Base-by-base conservation (phyloP, 2,329 filamentous ascomycete species). In the Aureobasidium lini region DNA sequence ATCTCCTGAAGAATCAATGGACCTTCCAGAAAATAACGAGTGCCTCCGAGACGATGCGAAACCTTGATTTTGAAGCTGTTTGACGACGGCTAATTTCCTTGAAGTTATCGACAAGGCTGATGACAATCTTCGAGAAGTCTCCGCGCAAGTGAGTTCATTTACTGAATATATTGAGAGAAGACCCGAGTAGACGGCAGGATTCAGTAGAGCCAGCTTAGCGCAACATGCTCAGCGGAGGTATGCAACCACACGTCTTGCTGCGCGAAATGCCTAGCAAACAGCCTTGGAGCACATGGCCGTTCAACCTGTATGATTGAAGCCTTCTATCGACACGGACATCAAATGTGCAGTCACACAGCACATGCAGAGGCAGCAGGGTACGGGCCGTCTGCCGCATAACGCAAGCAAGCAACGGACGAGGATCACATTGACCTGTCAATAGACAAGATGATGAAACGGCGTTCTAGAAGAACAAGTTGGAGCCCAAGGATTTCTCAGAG, bases 111-210 rank as follows among this genome's bases (percentile, higher is more conserved):
- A 23, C 49, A 53, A 53, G 49, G 49, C 49, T 53, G 49, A 53
- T 42, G 49, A 53, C 9, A 53, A 53, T 53, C 49, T 53, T 53
- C 49, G 49, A 53, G 49, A 53, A 53, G 49, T 53, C 49, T 53
- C 49, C 49, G 37, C 37, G 16, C 37, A 34, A 53, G 49, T 53
- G 36, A 32, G 13, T 53, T 53, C 37, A 53, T 53, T 32, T 53
- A 32, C 9, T 42, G 15, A 13, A 34, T 42, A 53, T 16, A 53
- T 53, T 53, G 34, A 39, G 16, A 36, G 9, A 42, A 32, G 49
- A 16, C 37, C 37, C 37, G 29, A 53, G 10, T 40, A 23, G 37
- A 42, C 37, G 37, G 49, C 39, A 53, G 49, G 49, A 53, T 40
- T 40, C 28, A 53, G 37, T 53, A 42, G 36, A 42, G 49, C 15